These are phyloP conservation scores for Leccinellum rugosiceps DNA, from an alignment of 768 basidiomycete species.

Conservation along the genomic window DNA sequence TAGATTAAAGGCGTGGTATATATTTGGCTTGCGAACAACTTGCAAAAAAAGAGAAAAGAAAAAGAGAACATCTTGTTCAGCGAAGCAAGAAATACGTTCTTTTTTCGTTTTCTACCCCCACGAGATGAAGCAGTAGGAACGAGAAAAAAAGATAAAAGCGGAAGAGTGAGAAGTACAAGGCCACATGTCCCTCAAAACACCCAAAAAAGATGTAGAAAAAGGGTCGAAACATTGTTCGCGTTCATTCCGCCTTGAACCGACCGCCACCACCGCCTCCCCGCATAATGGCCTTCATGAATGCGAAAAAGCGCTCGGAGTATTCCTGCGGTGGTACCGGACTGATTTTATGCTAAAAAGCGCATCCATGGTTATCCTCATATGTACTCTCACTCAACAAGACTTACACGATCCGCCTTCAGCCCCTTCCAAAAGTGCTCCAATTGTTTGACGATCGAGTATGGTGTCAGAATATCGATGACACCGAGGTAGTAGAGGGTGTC, in stretches of 20 bases:
- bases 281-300: conserved; percentile 84
- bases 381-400: conserved; percentile 24
- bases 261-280: conserved; percentile 69
- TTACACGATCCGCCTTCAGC: conserved; percentile 77
- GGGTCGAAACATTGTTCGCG: neutral
- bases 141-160: neutral
- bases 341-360: conserved; percentile 74
- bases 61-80: conserved; percentile 3
- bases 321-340: conserved; percentile 87
- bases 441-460: conserved; percentile 74
- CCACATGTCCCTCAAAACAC: conserved; percentile 5
- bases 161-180: conserved; percentile 5
- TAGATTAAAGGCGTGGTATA: conserved; percentile 20
- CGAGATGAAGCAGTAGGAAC: conserved; percentile 13
- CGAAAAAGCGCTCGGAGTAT: conserved; percentile 86
- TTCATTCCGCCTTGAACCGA: conserved; percentile 45
- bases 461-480: conserved; percentile 95
- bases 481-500: conserved; percentile 91
- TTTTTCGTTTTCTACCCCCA: neutral
- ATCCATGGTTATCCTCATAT: conserved; percentile 2
- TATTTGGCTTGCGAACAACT: conserved; percentile 10
- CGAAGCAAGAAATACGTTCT: neutral
- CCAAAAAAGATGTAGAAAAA: neutral
- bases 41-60: neutral
- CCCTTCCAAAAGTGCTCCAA: conserved; percentile 93